phyloP scores from a whole-genome alignment of 1,139 yeast genomes.

The Hemisphaericaspora xylofermentans region DNA sequence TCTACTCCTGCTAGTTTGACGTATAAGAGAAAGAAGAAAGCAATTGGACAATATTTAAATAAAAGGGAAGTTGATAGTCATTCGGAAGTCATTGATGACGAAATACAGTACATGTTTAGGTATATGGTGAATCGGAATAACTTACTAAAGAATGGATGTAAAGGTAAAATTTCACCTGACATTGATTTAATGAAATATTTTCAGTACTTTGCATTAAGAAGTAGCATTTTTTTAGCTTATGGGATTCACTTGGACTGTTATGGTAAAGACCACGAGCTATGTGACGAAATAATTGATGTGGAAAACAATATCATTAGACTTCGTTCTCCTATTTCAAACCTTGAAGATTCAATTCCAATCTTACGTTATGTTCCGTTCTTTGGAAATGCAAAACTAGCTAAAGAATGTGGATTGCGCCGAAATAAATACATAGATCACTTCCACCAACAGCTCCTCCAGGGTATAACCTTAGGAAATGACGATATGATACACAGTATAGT shows the following conservation, averaged over 20 bases:
- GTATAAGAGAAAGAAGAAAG: constrained; percentile 53
- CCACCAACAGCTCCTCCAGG: constrained; percentile 12
- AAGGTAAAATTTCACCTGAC: constrained; percentile 15
- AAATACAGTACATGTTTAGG: constrained; percentile 19
- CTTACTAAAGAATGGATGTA: constrained; percentile 16
- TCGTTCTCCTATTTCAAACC: constrained; percentile 62
- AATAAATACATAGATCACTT: constrained; percentile 54
- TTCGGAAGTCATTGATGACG: constrained; percentile 10
- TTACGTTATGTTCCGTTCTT: constrained; percentile 35
- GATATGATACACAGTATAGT: constrained; percentile 38
- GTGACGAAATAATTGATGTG: constrained; percentile 56
- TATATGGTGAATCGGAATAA: constrained; percentile 22
- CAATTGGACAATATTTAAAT: constrained; percentile 51
- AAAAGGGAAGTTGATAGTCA: constrained; percentile 45
- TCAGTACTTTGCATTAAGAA: constrained; percentile 56
- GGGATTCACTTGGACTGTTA: constrained; percentile 54
- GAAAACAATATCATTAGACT: constrained; percentile 64
- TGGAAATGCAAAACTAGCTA: constrained; percentile 35
- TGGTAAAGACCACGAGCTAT: constrained; percentile 37
- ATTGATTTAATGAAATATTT: constrained; percentile 41
- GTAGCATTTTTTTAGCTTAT: constrained; percentile 59
- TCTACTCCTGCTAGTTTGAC: constrained; percentile 69
- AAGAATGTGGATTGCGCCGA: constrained; percentile 37
- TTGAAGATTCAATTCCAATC: constrained; percentile 61
- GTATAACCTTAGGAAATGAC: constrained; percentile 8